These are phyloP conservation scores for Metschnikowia colocasiae DNA, from an alignment of 805 yeast species.

Conservation along the genomic window DNA sequence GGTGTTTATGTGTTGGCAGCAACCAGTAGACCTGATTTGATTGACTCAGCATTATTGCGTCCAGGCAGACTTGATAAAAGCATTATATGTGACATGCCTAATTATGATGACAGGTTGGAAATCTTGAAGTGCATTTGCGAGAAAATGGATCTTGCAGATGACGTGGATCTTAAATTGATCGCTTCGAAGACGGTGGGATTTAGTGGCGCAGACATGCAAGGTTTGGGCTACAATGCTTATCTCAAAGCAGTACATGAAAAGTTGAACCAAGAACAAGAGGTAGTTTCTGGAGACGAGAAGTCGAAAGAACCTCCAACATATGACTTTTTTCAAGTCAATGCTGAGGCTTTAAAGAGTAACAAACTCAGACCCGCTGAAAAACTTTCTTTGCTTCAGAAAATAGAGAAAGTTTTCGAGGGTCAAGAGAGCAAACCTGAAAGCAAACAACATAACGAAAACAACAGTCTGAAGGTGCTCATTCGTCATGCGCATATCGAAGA, in stretches of 20 bases:
- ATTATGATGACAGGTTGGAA: constrained; percentile 62
- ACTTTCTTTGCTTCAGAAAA: constrained; percentile 38
- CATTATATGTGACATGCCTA: constrained; percentile 86
- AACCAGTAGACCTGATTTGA: constrained; percentile 91
- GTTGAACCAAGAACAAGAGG: constrained; percentile 42
- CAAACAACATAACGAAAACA: constrained; percentile 6
- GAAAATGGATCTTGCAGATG: constrained; percentile 54
- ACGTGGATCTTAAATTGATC: constrained; percentile 50
- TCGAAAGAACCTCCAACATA: constrained; percentile 7
- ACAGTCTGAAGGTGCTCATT: constrained; percentile 40
- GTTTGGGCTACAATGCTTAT: constrained; percentile 86
- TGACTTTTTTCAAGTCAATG: constrained; percentile 45
- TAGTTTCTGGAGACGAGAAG: constrained; percentile 16
- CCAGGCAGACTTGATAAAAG: constrained; percentile 96
- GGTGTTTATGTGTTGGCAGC: constrained; percentile 97
- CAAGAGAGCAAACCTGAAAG: constrained; percentile 4
- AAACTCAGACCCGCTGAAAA: constrained; percentile 38
- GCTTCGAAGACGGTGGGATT: constrained; percentile 68
- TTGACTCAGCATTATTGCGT: constrained; percentile 89
- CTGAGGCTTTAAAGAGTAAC: constrained; percentile 25
- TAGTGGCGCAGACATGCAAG: constrained; percentile 95
- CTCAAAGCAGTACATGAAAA: constrained; percentile 76
- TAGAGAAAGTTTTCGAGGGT: constrained; percentile 34
- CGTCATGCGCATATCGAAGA: constrained; percentile 51
- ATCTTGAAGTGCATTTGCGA: constrained; percentile 57